phyloP scores from a whole-genome alignment of 352 stramenopile species.

The Phytopythium oedochilum region DNA sequence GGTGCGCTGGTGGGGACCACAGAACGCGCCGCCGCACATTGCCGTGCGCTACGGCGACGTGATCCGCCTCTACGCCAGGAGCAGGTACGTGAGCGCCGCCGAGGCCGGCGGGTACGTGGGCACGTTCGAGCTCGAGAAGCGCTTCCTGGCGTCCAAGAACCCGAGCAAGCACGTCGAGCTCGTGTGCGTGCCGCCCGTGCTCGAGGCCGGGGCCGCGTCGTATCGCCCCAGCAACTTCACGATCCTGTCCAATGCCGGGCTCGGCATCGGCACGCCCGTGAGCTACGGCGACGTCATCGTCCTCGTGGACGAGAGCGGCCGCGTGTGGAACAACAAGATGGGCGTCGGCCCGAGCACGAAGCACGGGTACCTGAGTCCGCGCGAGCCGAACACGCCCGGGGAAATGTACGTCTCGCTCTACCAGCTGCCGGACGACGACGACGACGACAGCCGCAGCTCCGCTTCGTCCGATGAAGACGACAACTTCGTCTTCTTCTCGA shows the following conservation, averaged over 20 bases:
- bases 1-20: neutral
- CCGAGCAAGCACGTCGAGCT: conserved; percentile 60
- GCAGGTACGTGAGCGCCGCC: conserved; percentile 32
- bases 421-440: conserved; percentile 37
- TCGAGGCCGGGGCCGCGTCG: conserved; percentile 20
- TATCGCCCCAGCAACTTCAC: conserved; percentile 59
- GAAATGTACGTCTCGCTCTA: conserved; percentile 84
- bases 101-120: conserved; percentile 56
- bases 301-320: conserved; percentile 55
- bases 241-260: conserved; percentile 61
- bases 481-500: conserved; percentile 62
- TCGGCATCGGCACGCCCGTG: conserved; percentile 52
- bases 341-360: conserved; percentile 66
- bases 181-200: conserved; percentile 57
- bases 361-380: conserved; percentile 75
- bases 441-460: conserved; percentile 35
- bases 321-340: conserved; percentile 88
- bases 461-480: conserved; percentile 44
- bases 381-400: conserved; percentile 57
- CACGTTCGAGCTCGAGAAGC: conserved; percentile 58
- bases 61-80: conserved; percentile 61
- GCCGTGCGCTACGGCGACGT: conserved; percentile 66
- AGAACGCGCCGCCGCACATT: conserved; percentile 51
- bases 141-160: conserved; percentile 57
- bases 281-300: conserved; percentile 82